These are phyloP conservation scores for Boletus bicolor DNA, from an alignment of 768 basidiomycete genomes.

Conservation along the genomic window DNA sequence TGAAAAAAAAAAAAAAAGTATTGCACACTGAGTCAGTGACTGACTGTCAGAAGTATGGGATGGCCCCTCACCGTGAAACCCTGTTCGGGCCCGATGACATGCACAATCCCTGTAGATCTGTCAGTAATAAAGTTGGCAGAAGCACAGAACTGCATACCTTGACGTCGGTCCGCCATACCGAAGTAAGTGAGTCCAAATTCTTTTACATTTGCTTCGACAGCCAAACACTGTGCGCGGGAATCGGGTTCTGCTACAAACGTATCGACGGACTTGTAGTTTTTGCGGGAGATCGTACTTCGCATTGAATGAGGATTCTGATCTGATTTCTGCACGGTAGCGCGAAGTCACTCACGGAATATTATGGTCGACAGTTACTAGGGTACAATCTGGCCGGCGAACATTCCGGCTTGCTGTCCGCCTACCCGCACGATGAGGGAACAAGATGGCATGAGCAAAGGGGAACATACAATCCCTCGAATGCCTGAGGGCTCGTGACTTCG, in stretches of 20 bases:
- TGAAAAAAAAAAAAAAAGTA: background rate
- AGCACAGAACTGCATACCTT: conserved; percentile 48
- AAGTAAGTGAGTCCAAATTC: conserved; percentile 92
- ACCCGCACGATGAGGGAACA: conserved; percentile 11
- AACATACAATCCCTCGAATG: conserved; percentile 80
- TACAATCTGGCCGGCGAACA: conserved; percentile 85
- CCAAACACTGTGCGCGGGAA: conserved; percentile 77
- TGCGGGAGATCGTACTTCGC: conserved; percentile 65
- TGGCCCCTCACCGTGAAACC: conserved; percentile 70
- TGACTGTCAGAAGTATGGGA: background rate
- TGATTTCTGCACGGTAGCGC: background rate
- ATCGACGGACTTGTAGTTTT: conserved; percentile 66
- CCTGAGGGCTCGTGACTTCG: conserved; percentile 93
- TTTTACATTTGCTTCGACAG: conserved; percentile 86
- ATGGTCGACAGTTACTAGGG: conserved; percentile 86
- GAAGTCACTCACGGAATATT: conserved; percentile 68
- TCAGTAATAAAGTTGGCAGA: conserved; percentile 15
- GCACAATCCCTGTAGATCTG: conserved; percentile 62
- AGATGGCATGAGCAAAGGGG: background rate
- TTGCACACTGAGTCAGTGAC: too few relatives aligned
- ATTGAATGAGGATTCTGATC: background rate
- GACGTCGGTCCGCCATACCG: conserved; percentile 84
- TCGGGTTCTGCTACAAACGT: conserved; percentile 83
- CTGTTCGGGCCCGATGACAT: conserved; percentile 92
- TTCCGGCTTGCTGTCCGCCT: conserved; percentile 72